Percentiles rank a stretch among this genome's conserved stretches.
Evolutionary conservation across 495 filamentous ascomycete species (phyloP).

Genomic region (Hypoxylon cercidicola): DNA sequence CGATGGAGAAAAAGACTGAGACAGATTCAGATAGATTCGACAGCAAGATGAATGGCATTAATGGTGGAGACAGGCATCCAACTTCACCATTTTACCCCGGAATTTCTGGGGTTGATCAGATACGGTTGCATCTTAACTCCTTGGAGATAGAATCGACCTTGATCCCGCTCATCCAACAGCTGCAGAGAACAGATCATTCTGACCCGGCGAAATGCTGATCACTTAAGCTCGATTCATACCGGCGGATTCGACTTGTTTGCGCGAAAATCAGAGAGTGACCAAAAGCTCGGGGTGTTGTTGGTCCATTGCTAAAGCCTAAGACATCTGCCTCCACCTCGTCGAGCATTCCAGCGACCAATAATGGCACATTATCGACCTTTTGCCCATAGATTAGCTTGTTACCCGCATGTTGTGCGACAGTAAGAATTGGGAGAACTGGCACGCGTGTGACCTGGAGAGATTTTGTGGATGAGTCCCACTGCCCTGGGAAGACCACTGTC

Average conservation of each 20-base stretch:
- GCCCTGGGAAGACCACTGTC: slow-evolving; percentile 28
- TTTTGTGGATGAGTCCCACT: slow-evolving; percentile 35
- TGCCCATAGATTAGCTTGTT: slow-evolving; percentile 29
- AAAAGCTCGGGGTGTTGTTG: slow-evolving; percentile 33
- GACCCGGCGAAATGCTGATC: slow-evolving; percentile 25
- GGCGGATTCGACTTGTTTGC: slow-evolving; percentile 18
- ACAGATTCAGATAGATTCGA: slow-evolving; percentile 17
- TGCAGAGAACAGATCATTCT: slow-evolving; percentile 22
- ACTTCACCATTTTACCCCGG: slow-evolving; percentile 22
- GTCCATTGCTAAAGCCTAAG: slow-evolving; percentile 26
- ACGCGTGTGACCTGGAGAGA: slow-evolving; percentile 39
- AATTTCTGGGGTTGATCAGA: slow-evolving; percentile 29
- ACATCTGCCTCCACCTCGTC: slow-evolving; percentile 27
- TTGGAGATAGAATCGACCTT: slow-evolving; percentile 22
- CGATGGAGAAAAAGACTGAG: slow-evolving; percentile 13
- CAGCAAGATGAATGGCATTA: slow-evolving; percentile 22
- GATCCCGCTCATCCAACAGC: slow-evolving; percentile 14
- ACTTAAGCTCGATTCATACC: slow-evolving; percentile 22
- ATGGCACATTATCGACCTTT: neutral
- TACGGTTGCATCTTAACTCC: slow-evolving; percentile 32
- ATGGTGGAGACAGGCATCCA: slow-evolving; percentile 8
- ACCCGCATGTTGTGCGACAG: slow-evolving; percentile 38
- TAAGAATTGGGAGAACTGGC: slow-evolving; percentile 13
- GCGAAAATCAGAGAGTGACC: slow-evolving; percentile 27
- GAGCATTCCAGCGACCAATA: slow-evolving; percentile 38